Conservation (phyloP, 176 grass and related monocot species). For the Leersia perrieri region DNA sequence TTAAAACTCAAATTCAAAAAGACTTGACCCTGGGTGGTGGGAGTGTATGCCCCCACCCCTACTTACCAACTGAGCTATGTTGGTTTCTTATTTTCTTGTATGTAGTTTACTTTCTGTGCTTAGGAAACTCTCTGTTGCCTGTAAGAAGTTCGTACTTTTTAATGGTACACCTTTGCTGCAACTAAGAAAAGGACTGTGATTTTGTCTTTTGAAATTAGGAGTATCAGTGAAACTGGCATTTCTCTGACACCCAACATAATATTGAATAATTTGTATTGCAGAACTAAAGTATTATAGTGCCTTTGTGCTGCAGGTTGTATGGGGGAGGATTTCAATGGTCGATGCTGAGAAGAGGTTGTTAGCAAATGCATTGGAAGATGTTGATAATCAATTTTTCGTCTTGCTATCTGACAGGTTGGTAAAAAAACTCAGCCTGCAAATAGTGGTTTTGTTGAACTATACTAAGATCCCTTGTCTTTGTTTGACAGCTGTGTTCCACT, state of each 20-base stretch:
- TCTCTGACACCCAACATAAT: not conserved
- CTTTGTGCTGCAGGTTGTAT: constrained; percentile 68
- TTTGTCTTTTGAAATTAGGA: not conserved
- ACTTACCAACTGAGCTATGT: not conserved
- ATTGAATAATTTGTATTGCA: not conserved
- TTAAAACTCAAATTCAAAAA: not conserved
- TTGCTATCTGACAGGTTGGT: constrained; percentile 99
- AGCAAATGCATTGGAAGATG: constrained; percentile 88
- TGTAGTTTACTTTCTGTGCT: constrained; percentile 9
- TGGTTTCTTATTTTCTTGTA: not conserved
- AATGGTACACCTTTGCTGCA: constrained; percentile 2
- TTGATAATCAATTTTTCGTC: constrained; percentile 92
- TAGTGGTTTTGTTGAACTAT: constrained; percentile 7
- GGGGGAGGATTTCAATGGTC: constrained; percentile 99
- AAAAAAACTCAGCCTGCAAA: constrained; percentile 16
- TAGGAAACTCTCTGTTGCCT: not conserved
- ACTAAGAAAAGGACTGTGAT: constrained; percentile 9
- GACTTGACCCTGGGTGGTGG: not conserved
- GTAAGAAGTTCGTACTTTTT: constrained; percentile 6
- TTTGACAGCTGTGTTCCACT: constrained; percentile 91
- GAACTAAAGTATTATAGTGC: constrained; percentile 13
- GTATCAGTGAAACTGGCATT: not conserved
- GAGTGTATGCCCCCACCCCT: not conserved
- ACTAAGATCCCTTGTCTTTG: constrained; percentile 37
- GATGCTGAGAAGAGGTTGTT: constrained; percentile 96